Conservation (phyloP, 352 stramenopile species). For the Peronosclerospora sorghi region DNA sequence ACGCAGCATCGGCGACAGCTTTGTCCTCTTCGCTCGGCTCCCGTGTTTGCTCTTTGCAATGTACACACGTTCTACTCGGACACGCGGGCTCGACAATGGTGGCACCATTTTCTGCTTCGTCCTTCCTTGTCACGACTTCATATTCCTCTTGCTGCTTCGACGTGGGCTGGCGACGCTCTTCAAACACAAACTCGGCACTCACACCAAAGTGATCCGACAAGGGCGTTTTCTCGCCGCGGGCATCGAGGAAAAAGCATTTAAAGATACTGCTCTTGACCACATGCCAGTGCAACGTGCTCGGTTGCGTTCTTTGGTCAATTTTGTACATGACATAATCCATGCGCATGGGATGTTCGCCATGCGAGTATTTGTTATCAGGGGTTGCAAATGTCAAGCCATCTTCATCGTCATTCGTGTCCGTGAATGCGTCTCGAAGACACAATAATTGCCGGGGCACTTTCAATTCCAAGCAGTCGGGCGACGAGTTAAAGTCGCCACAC, state of each 20-base stretch:
- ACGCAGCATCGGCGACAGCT: constrained; percentile 12
- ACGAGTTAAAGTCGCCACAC: constrained; percentile 77
- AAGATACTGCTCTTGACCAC: constrained; percentile 54
- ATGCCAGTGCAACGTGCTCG: constrained; percentile 25
- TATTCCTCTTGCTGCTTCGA: constrained; percentile 25
- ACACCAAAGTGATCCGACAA: constrained; percentile 77
- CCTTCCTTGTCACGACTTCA: constrained; percentile 14
- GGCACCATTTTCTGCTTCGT: constrained; percentile 5
- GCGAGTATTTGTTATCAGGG: constrained; percentile 71
- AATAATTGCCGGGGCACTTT: constrained; percentile 40
- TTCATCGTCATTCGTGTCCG: constrained; percentile 47
- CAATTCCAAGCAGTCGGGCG: constrained; percentile 59
- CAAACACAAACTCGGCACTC: constrained; percentile 53
- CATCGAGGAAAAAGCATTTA: constrained; percentile 68
- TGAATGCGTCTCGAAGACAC: constrained; percentile 54
- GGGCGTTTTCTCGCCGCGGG: constrained; percentile 42
- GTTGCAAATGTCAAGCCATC: constrained; percentile 64
- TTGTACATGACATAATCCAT: constrained; percentile 84
- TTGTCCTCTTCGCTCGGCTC: constrained; percentile 16
- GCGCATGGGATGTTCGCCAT: constrained; percentile 71
- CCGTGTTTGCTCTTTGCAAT: constrained; percentile 31
- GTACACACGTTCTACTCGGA: constrained; percentile 26
- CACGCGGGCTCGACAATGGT: constrained; percentile 11
- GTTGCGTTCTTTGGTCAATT: constrained; percentile 11
- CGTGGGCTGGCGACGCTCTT: constrained; percentile 14